Evolutionary conservation across 495 filamentous ascomycete species (phyloP).

Genomic region (Apiosordaria backusii): DNA sequence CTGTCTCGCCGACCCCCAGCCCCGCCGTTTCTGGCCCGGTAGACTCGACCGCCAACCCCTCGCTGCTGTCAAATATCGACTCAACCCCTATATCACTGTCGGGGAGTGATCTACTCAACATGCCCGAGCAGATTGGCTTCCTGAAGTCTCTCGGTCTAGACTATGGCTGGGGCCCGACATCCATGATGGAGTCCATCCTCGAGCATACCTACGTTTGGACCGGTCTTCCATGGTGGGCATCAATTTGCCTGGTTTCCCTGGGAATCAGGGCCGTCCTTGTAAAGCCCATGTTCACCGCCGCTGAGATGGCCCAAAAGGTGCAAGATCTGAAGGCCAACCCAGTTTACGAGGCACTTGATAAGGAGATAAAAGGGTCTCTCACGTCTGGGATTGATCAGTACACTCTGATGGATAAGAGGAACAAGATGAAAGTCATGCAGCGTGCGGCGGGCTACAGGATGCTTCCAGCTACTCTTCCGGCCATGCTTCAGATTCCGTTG

Average conservation of each 20-base stretch:
- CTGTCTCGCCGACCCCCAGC: conserved; percentile 8
- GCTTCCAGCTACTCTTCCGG: conserved; percentile 50
- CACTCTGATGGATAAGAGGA: conserved; percentile 38
- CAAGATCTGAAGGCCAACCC: conserved; percentile 48
- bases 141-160: conserved; percentile 79
- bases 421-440: conserved; percentile 50
- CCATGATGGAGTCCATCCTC: conserved; percentile 64
- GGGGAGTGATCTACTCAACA: conserved; percentile 43
- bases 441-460: conserved; percentile 50
- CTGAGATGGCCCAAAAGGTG: conserved; percentile 57
- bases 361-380: conserved; percentile 46
- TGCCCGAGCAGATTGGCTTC: conserved; percentile 75
- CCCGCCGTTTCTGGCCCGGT: conserved; percentile 7
- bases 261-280: conserved; percentile 62
- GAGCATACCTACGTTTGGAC: conserved; percentile 76
- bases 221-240: conserved; percentile 77
- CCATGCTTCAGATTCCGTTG: conserved; percentile 63
- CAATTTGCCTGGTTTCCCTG: conserved; percentile 62
- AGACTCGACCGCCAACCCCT: conserved; percentile 3
- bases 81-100: conserved; percentile 33
- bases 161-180: conserved; percentile 74
- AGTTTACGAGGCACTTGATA: conserved; percentile 46
- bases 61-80: conserved; percentile 15
- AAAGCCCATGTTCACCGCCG: conserved; percentile 56
- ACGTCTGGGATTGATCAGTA: conserved; percentile 46